Evolutionary conservation across 257 asterid genomes (phyloP).

Genomic region (Leptodermis oblonga): DNA sequence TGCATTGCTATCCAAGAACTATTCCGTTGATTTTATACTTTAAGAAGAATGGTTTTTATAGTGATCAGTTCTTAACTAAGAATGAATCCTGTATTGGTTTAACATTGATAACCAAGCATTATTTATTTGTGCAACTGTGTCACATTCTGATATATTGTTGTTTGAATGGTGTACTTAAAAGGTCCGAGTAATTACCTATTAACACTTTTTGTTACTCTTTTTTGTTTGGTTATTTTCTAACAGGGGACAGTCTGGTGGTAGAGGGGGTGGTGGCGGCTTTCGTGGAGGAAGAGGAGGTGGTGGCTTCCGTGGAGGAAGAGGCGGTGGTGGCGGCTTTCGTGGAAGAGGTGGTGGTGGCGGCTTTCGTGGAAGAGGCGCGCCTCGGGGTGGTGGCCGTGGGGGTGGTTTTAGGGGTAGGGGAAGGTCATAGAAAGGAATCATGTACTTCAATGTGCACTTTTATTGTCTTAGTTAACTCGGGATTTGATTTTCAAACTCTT

Average conservation of each 20-base stretch:
- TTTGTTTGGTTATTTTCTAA: slow-evolving; percentile 17
- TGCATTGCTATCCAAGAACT: background rate
- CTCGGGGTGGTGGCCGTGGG: slow-evolving; percentile 57
- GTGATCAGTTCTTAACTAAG: too few species aligned
- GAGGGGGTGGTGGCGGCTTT: slow-evolving; percentile 46
- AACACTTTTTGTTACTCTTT: background rate
- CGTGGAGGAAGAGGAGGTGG: slow-evolving; percentile 60
- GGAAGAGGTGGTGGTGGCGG: slow-evolving; percentile 67
- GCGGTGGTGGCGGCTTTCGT: slow-evolving; percentile 56
- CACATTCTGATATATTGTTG: background rate
- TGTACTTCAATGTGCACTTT: slow-evolving; percentile 12
- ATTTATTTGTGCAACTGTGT: background rate
- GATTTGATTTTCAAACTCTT: slow-evolving; percentile 6
- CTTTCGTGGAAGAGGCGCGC: slow-evolving; percentile 66
- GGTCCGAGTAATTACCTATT: background rate
- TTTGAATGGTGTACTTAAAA: background rate
- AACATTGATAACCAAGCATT: too few species aligned
- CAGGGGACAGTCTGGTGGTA: slow-evolving; percentile 52
- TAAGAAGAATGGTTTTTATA: background rate
- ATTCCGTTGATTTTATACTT: background rate
- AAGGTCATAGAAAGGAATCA: slow-evolving; percentile 33
- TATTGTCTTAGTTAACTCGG: slow-evolving; percentile 11
- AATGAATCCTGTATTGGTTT: background rate
- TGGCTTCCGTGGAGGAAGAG: slow-evolving; percentile 31
- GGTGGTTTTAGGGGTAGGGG: slow-evolving; percentile 87